Evolutionary conservation across 148 eudicot species (phyloP).

Genomic region (Persicaria tinctoria): DNA sequence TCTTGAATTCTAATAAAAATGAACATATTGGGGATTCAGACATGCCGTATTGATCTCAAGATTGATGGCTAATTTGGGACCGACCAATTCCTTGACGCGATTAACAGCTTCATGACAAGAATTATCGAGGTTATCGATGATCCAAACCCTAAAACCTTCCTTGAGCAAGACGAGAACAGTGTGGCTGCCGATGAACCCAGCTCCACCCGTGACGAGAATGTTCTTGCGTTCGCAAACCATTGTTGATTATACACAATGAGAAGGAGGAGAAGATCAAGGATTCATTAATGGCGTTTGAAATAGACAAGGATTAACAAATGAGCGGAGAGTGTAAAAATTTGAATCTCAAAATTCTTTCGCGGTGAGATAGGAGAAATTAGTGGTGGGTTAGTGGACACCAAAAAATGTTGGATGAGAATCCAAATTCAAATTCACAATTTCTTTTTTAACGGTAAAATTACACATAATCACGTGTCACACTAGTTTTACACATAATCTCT

Average conservation of each 20-base stretch:
- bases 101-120: conserved; percentile 53
- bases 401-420: neutral
- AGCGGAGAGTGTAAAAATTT: neutral
- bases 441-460: no score
- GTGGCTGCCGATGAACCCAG: conserved; percentile 82
- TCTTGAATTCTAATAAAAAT: conserved; percentile 1
- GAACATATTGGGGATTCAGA: neutral
- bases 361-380: conserved; percentile 9
- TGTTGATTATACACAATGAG: neutral
- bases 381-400: neutral
- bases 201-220: conserved; percentile 80
- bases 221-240: conserved; percentile 19
- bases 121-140: conserved; percentile 74
- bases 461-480: no score
- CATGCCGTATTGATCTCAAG: conserved; percentile 55
- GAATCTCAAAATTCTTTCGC: neutral
- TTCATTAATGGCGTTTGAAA: neutral
- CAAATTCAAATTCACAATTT: neutral
- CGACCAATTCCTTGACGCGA: conserved; percentile 42
- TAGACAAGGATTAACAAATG: neutral
- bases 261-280: neutral
- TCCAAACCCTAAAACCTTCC: conserved; percentile 56
- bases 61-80: conserved; percentile 43
- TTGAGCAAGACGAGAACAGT: conserved; percentile 51
- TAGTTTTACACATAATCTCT: no score